Base-by-base conservation (phyloP, 441 rosid species). In the Aquilaria agallochum region DNA sequence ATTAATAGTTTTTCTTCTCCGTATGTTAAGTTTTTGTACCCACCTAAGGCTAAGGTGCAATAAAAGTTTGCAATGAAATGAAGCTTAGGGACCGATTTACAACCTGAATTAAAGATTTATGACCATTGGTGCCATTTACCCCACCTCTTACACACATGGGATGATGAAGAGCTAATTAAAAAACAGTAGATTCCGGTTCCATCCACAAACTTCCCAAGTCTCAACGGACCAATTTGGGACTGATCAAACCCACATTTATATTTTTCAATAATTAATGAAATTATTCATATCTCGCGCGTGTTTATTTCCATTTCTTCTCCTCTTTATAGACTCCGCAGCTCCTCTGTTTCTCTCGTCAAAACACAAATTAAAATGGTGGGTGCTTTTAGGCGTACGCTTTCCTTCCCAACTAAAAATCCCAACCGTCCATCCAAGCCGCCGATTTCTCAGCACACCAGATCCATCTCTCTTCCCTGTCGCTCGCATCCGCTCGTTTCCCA, bases 401-500 rank as follows among this genome's bases (percentile, higher is more conserved):
- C 89, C 31, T 81, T 81, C 53, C 83, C 86, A 7, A 73, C 70
- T 74, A 83, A 80, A 62, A 55, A 36, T 45, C 66, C 76, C 7
- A 65, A 11, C 61, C 68, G 71, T 30, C 72, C 73, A 11, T 46
- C 76, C 1, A 70, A 68, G 45, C 82, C 80, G 1, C 47, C 77
- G 14, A 54, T 76, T 36, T 76, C 81, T 53, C 77, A 77, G 58
- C 86, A 77, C 76, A 61, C 54, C 58, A 68, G 82, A 14, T 83
- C 86, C 74, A 67, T 80, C 66, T 72, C 76, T 58, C 86, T 83
- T 27, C 89, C 86, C n/a, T 70, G 65, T 46, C 59, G 86, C 48
- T 75, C 89, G 15, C 82, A 76, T 63, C 86, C 84, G 33, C 64
- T 80, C 55, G 70, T 83, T 60, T 76, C 80, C 63, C 82, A 73